A percentile compares a stretch with the other conserved stretches of the same genome.
phyloP scores from a whole-genome alignment of 2,329 filamentous ascomycete genomes.

The Monascus ruber region DNA sequence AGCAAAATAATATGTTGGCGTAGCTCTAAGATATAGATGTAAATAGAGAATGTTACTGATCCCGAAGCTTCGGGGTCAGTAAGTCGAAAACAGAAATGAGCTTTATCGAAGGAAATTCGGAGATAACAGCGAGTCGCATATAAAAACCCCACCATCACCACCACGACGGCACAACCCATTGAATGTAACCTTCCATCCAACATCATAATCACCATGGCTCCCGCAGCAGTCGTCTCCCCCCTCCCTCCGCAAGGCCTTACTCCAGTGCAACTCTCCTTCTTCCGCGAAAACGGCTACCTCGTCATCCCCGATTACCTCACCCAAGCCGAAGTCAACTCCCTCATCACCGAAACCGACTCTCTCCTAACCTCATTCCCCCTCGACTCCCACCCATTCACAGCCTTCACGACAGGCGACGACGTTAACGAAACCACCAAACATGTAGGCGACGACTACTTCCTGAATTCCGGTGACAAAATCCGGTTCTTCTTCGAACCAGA shows the following conservation, averaged over 20 bases:
- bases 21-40: too few species aligned
- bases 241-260: constrained; percentile 46
- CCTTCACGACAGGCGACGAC: constrained; percentile 76
- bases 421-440: constrained; percentile 45
- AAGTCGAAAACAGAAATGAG: too few species aligned
- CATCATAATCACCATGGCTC: too few species aligned
- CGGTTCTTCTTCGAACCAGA: constrained; percentile 97
- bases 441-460: constrained; percentile 91
- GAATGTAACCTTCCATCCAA: too few species aligned
- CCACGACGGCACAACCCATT: too few species aligned
- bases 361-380: constrained; percentile 68
- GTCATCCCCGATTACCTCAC: constrained; percentile 69
- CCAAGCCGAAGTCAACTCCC: constrained; percentile 50
- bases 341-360: constrained; percentile 62
- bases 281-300: constrained; percentile 78
- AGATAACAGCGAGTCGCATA: not conserved
- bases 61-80: too few species aligned
- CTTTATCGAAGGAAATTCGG: too few species aligned
- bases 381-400: constrained; percentile 80
- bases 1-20: too few species aligned
- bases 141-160: not conserved
- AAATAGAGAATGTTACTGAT: too few species aligned
- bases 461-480: constrained; percentile 78
- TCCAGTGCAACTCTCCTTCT: constrained; percentile 57
- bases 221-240: not conserved